A percentile compares a stretch with the other conserved stretches of the same genome.
These are phyloP conservation scores for Protomyces arabidopsidicola DNA, from an alignment of 1,139 yeast species.

Conservation along the genomic window DNA sequence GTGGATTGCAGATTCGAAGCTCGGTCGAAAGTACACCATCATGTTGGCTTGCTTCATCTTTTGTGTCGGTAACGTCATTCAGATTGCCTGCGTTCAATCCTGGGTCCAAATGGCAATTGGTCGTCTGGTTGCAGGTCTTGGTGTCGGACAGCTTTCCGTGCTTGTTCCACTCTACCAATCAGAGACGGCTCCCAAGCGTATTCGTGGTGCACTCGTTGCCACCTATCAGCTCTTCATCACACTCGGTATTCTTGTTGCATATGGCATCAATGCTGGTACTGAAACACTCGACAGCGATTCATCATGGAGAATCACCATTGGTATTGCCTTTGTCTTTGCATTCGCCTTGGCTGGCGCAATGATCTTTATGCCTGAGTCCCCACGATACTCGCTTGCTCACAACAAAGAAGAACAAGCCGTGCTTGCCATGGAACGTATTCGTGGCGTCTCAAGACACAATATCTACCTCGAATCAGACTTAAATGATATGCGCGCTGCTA, in stretches of 20 bases:
- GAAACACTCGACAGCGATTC: slow-evolving; percentile 53
- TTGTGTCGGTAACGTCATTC: slow-evolving; percentile 51
- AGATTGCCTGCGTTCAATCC: slow-evolving; percentile 49
- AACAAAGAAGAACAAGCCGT: slow-evolving; percentile 55
- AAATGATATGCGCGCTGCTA: slow-evolving; percentile 41
- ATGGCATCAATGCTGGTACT: slow-evolving; percentile 64
- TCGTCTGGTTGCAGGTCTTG: slow-evolving; percentile 46
- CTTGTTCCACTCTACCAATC: slow-evolving; percentile 64
- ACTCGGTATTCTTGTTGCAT: slow-evolving; percentile 59
- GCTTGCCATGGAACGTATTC: slow-evolving; percentile 36
- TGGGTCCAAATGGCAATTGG: slow-evolving; percentile 48
- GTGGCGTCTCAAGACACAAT: slow-evolving; percentile 45
- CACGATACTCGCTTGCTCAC: slow-evolving; percentile 60
- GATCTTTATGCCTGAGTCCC: slow-evolving; percentile 71
- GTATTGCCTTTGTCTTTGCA: slow-evolving; percentile 48
- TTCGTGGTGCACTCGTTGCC: slow-evolving; percentile 65
- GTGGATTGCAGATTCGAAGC: slow-evolving; percentile 46
- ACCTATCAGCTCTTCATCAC: slow-evolving; percentile 60
- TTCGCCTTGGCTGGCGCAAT: slow-evolving; percentile 49
- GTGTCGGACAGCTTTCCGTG: slow-evolving; percentile 66
- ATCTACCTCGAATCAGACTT: slow-evolving; percentile 46
- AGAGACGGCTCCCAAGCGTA: slow-evolving; percentile 63
- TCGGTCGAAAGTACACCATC: slow-evolving; percentile 52
- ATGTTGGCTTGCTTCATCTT: slow-evolving; percentile 47
- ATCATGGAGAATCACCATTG: slow-evolving; percentile 57